A percentile compares a stretch with the other conserved stretches of the same genome.
These are phyloP conservation scores for Anacardium occidentale DNA, from an alignment of 345 rosid genomes.

Conservation along the genomic window DNA sequence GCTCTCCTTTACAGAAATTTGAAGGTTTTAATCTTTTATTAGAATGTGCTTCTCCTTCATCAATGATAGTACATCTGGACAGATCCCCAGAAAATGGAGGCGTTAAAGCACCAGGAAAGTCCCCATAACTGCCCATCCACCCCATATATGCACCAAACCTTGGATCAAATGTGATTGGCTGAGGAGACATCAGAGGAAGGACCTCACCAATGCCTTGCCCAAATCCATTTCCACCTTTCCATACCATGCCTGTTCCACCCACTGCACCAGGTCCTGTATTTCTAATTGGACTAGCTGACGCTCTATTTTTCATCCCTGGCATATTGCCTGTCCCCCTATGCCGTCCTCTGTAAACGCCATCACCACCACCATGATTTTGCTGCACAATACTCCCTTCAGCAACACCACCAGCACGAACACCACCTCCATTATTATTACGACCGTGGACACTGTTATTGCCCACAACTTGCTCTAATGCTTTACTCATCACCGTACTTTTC, in stretches of 20 bases:
- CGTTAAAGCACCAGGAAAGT: slow-evolving; percentile 65
- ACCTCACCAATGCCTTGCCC: slow-evolving; percentile 61
- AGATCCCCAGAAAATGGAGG: slow-evolving; percentile 40
- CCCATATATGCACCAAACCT: slow-evolving; percentile 80
- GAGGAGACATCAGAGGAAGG: slow-evolving; percentile 54
- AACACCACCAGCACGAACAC: background rate
- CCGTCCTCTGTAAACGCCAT: slow-evolving; percentile 1
- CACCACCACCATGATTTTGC: slow-evolving; percentile 30
- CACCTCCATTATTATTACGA: background rate
- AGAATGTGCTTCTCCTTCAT: too few species aligned
- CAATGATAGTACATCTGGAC: background rate
- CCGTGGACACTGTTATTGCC: background rate
- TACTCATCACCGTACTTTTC: too few species aligned
- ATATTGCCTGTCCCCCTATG: slow-evolving; percentile 49
- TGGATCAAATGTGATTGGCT: slow-evolving; percentile 46
- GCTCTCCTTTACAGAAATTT: too few species aligned
- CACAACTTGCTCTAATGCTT: too few species aligned
- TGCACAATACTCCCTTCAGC: slow-evolving; percentile 32
- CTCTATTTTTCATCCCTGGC: slow-evolving; percentile 70
- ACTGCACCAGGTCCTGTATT: slow-evolving; percentile 57
- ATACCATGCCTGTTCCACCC: slow-evolving; percentile 65
- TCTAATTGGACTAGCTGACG: slow-evolving; percentile 66
- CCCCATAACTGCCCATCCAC: slow-evolving; percentile 69
- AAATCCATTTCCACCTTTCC: slow-evolving; percentile 67
- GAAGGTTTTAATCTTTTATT: too few species aligned